A percentile compares a stretch with the other conserved stretches of the same genome.
phyloP scores from a whole-genome alignment of 106 monocot genomes.

The Agapanthus africanus region DNA sequence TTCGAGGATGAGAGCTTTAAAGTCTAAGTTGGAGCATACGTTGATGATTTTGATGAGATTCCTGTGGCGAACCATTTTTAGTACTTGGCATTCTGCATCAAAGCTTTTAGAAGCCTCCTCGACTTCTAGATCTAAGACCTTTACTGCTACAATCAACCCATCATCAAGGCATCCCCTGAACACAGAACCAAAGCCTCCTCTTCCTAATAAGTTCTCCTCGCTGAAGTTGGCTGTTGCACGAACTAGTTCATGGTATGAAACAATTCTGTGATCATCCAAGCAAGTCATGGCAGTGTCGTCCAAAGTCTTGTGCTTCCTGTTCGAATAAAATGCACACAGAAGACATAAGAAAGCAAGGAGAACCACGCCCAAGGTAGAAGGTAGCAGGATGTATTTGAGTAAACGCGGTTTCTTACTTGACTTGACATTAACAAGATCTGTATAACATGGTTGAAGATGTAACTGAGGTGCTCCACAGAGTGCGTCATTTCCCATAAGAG shows the following conservation, averaged over 20 bases:
- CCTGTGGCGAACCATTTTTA: conserved; percentile 18
- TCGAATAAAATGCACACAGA: background rate
- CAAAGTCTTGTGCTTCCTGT: background rate
- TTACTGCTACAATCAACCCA: conserved; percentile 1
- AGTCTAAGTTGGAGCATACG: conserved; percentile 17
- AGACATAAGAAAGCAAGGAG: background rate
- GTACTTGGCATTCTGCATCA: conserved; percentile 13
- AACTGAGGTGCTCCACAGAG: conserved; percentile 14
- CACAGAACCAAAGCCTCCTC: conserved; percentile 9
- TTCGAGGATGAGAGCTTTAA: conserved; percentile 22
- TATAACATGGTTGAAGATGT: conserved; percentile 3
- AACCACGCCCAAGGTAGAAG: background rate
- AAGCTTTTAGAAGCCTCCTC: conserved; percentile 10
- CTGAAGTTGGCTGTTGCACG: conserved; percentile 21
- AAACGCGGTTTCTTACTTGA: background rate
- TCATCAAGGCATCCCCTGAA: conserved; percentile 19
- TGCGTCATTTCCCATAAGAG: conserved; percentile 16
- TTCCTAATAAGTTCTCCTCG: conserved; percentile 18
- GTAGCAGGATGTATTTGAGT: conserved; percentile 11
- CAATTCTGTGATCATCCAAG: background rate
- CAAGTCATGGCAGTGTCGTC: background rate
- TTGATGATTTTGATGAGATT: conserved; percentile 21
- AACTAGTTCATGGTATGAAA: conserved; percentile 18
- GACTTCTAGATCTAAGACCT: conserved; percentile 15
- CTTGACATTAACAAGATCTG: background rate